Conservation (phyloP, 352 stramenopile genomes). For the Phytophthora sp. region DNA sequence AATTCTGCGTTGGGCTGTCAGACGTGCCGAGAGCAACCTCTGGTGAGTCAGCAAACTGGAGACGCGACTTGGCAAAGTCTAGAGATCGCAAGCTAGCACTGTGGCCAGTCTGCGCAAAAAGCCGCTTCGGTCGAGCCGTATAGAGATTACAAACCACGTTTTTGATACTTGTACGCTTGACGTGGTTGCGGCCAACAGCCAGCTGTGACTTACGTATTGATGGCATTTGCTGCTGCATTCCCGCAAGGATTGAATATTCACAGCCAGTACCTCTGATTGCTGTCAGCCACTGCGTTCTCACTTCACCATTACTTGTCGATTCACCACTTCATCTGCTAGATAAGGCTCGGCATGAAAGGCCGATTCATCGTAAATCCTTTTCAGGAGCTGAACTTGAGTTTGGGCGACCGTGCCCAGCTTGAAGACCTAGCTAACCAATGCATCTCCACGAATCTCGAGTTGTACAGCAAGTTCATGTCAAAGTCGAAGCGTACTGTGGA, state of each 20-base stretch:
- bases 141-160: slow-evolving; percentile 10
- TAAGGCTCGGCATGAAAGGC: slow-evolving; percentile 38
- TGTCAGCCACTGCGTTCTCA: neutral
- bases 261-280: neutral
- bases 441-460: neutral
- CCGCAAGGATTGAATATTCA: neutral
- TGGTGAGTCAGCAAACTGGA: neutral
- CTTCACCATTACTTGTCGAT: too few species aligned
- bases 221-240: too few species aligned
- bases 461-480: neutral
- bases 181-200: slow-evolving; percentile 20
- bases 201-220: slow-evolving; percentile 11
- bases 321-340: too few species aligned
- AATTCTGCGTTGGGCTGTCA: too few species aligned
- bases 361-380: slow-evolving; percentile 5
- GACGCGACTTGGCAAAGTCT: neutral
- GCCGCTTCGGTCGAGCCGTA: neutral
- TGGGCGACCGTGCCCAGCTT: neutral
- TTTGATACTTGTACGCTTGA: slow-evolving; percentile 13
- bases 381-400: neutral
- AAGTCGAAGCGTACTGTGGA: neutral
- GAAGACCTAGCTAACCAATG: neutral
- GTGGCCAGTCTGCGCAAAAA: neutral
- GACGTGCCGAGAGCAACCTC: too few species aligned
- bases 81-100: too few species aligned